phyloP scores from a whole-genome alignment of 495 filamentous ascomycete genomes.

The Penicillium robsamsonii region DNA sequence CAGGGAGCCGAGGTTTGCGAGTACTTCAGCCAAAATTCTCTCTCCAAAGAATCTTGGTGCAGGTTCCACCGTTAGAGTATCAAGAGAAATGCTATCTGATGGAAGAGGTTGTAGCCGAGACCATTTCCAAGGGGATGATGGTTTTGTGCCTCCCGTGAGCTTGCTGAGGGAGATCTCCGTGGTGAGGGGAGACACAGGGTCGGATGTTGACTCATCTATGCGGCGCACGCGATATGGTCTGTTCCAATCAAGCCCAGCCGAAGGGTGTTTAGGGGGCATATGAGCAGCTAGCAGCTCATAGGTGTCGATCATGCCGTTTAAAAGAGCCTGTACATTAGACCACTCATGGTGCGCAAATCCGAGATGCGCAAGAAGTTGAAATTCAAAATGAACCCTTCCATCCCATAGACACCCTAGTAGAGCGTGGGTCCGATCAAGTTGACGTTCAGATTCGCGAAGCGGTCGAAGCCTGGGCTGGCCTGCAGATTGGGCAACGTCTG shows the following conservation, averaged over 20 bases:
- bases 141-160: slow-evolving; percentile 20
- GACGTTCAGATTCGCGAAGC: slow-evolving; percentile 16
- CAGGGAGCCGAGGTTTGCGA: slow-evolving; percentile 51
- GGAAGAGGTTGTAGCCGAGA: slow-evolving; percentile 4
- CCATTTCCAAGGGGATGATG: slow-evolving; percentile 1
- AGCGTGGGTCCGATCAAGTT: slow-evolving; percentile 21
- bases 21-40: slow-evolving; percentile 28
- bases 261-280: slow-evolving; percentile 18
- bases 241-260: slow-evolving; percentile 28
- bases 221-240: background rate
- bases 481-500: slow-evolving; percentile 15
- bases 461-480: slow-evolving; percentile 7
- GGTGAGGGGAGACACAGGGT: background rate
- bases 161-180: slow-evolving; percentile 31
- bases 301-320: slow-evolving; percentile 42
- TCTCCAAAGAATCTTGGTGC: slow-evolving; percentile 23
- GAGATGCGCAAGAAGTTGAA: slow-evolving; percentile 44
- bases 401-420: slow-evolving; percentile 27
- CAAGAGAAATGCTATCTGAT: slow-evolving; percentile 15
- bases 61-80: slow-evolving; percentile 28
- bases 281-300: slow-evolving; percentile 23
- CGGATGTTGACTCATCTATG: background rate
- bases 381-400: slow-evolving; percentile 24
- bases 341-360: slow-evolving; percentile 45
- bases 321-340: slow-evolving; percentile 40